Base-by-base conservation (phyloP, 2,329 filamentous ascomycete species). In the Geosmithia putterillii region DNA sequence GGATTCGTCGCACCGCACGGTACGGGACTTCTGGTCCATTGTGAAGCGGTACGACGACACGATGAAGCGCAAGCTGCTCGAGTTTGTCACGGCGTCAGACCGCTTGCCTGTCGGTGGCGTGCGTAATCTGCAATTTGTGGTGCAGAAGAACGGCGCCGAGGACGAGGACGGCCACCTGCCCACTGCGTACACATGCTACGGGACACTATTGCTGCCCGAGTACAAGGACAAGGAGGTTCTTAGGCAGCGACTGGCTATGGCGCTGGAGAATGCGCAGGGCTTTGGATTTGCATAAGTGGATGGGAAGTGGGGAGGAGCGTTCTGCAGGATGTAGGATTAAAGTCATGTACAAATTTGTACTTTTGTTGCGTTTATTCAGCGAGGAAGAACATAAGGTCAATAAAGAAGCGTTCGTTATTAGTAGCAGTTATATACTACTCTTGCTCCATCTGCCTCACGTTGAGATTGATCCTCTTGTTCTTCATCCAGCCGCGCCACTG, bases 71-170 rank as follows among this genome's bases (percentile, higher is more conserved):
- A 79, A 77, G 53, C 65, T 98, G 28, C 70, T 98, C 25, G 88
- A 95, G 58, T 98, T 98, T 55, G 89, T 98, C 23, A 98, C 92
- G 14, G 90, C 90, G 1, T 90, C 82, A 52, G 89, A 95, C 56
- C 76, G 92, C 2, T 76, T 96, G 2, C 92, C 92, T 0, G 85
- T 95, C 0, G 88, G 86, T 18, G 92, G 92, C 3, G 79, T 89
- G 55, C 74, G 76, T 48, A 87, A 84, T 52, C 67, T 96, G 40
- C 80, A 84, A 54, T 96, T 96, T 60, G 76, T 86, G 14, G 73
- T 98, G 38, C 83, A 90, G 61, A 79, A 76, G 53, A 87, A 88
- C 55, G 79, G 85, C 15, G 70, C 79, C 44, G 65, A 70, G 7
- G 69, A 64, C 2, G 65, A 67, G 2, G 56, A 58, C 3, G 73